Base-by-base conservation (phyloP, 257 asterid species). In the Gentiana macrophylla region DNA sequence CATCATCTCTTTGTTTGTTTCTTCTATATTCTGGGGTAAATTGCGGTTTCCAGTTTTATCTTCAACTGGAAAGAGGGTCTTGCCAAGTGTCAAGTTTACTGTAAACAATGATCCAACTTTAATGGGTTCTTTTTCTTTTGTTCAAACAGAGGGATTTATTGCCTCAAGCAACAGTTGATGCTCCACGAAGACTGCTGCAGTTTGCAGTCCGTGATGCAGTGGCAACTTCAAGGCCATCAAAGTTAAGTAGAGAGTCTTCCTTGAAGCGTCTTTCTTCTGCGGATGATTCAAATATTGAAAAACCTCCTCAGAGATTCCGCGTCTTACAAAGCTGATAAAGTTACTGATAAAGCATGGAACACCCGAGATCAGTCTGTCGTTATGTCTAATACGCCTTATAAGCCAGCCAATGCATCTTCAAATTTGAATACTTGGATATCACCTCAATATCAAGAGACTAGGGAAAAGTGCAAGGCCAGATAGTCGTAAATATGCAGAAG, bases 171-270 rank as follows among this genome's bases (percentile, higher is more conserved):
- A 43, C 86, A 45, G 73, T 79, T 37, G 75, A 79, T 77, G 97
- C 93, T 32, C 72, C 97, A 10, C 74, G 95, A 69, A 85, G 99
- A 57, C 68, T 92, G 71, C 86, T 92, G 67, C 99, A 88, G 66
- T 83, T 76, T 71, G 99, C 99, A 32, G 94, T 92, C 45, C 89
- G 95, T 53, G 99, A 92, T 77, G 95, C 99, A 49, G 91, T 92
- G 48, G 91, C 74, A 56, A 75, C 94, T 66, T 74, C 86, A 54
- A 79, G 79, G 80, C 74, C 84, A 34, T 63, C 82, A 54, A 78
- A 57, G 69, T 62, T 72, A 53, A 57, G 67, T 52, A 13, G 69
- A 36, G 86, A 81, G 56, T 81, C 84, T 62, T 86, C 94, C 52
- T 58, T 56, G 55, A 92, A 88, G 64, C 92, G 95, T 55, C 87